Evolutionary conservation across 2,329 filamentous ascomycete species (phyloP).

Genomic region (Incumbomyces lentus): DNA sequence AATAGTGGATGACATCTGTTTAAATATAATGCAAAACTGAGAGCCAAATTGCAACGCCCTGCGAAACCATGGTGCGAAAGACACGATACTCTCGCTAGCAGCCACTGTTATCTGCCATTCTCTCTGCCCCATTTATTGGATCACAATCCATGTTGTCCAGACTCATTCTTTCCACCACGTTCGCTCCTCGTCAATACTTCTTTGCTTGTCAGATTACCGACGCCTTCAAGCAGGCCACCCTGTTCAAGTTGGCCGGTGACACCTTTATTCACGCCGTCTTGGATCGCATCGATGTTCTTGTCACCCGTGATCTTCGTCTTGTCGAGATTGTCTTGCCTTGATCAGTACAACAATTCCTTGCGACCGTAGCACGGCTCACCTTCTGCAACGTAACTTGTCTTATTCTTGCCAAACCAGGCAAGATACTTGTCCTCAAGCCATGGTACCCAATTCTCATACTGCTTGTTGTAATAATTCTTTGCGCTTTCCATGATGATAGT

Average conservation of each 20-base stretch:
- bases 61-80: too few species aligned
- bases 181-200: conserved; percentile 22
- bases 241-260: conserved; percentile 56
- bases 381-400: conserved; percentile 60
- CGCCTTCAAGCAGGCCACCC: conserved; percentile 44
- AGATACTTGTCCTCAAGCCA: conserved; percentile 68
- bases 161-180: conserved; percentile 42
- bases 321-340: conserved; percentile 48
- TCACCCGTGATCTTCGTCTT: conserved; percentile 61
- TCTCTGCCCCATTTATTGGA: too few species aligned
- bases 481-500: conserved; percentile 41
- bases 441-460: conserved; percentile 66
- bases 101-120: too few species aligned
- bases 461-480: conserved; percentile 55
- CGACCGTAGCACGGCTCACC: conserved; percentile 32
- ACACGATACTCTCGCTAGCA: too few species aligned
- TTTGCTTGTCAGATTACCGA: conserved; percentile 22
- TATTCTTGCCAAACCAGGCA: conserved; percentile 65
- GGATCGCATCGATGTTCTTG: conserved; percentile 55
- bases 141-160: conserved; percentile 25
- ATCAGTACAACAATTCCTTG: too few species aligned
- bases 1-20: too few species aligned
- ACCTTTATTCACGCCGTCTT: conserved; percentile 56
- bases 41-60: too few species aligned
- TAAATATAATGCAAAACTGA: too few species aligned